phyloP scores from a whole-genome alignment of 1,284 basidiomycete genomes.

The Amylostereum areolatum region DNA sequence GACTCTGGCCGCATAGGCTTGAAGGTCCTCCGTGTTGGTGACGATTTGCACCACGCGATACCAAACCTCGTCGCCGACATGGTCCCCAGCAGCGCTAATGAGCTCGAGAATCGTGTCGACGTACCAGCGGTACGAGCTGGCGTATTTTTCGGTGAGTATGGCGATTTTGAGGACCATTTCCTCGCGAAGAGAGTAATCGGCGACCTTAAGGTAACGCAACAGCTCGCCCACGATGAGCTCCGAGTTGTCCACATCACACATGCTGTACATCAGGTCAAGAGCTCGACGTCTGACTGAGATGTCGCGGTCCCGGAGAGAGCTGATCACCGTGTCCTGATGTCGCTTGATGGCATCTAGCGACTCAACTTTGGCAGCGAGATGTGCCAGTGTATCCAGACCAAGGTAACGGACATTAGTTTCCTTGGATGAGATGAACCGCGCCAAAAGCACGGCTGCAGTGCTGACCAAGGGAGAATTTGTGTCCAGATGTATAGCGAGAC shows the following conservation, averaged over 20 bases:
- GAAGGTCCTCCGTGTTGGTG: slow-evolving; percentile 96
- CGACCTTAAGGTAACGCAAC: slow-evolving; percentile 86
- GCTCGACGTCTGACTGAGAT: slow-evolving; percentile 94
- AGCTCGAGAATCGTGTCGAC: slow-evolving; percentile 94
- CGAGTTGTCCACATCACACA: slow-evolving; percentile 97
- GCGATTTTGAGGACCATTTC: slow-evolving; percentile 99
- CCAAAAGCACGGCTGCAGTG: slow-evolving; percentile 88
- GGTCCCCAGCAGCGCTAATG: slow-evolving; percentile 94
- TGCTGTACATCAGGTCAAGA: slow-evolving; percentile 94
- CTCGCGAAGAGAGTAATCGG: slow-evolving; percentile 93
- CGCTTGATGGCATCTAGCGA: slow-evolving; percentile 90
- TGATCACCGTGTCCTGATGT: slow-evolving; percentile 93
- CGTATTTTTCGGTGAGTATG: slow-evolving; percentile 96
- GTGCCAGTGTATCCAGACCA: slow-evolving; percentile 97
- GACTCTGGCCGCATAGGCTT: slow-evolving; percentile 92
- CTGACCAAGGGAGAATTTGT: slow-evolving; percentile 86
- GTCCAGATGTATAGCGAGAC: slow-evolving; percentile 95
- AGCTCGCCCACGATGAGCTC: slow-evolving; percentile 94
- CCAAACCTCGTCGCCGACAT: slow-evolving; percentile 99
- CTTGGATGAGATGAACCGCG: slow-evolving; percentile 93
- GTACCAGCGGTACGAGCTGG: slow-evolving; percentile 93
- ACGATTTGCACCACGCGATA: slow-evolving; percentile 98
- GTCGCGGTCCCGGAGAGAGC: slow-evolving; percentile 93
- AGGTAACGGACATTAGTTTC: slow-evolving; percentile 99
- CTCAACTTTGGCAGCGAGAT: slow-evolving; percentile 90